These are phyloP conservation scores for Pseudogymnoascus sp. DNA, from an alignment of 2,329 filamentous ascomycete species.

Conservation along the genomic window DNA sequence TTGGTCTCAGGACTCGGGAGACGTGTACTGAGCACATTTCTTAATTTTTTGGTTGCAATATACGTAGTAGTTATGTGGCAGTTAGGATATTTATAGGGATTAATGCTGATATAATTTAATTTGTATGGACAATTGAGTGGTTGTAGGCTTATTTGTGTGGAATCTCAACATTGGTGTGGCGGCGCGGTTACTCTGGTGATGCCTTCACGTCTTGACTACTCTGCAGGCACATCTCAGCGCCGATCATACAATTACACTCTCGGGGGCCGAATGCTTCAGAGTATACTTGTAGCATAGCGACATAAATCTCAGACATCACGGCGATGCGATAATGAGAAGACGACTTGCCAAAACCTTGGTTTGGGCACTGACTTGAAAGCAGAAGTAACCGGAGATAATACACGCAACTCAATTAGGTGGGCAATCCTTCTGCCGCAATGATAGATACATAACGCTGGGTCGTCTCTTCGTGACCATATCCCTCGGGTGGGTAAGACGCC, in stretches of 20 bases:
- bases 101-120: background rate
- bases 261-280: background rate
- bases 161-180: background rate
- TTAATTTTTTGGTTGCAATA: background rate
- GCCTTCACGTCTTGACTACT: background rate
- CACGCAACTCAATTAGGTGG: constrained; percentile 3
- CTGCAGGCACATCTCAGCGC: background rate
- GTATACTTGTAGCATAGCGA: background rate
- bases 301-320: background rate
- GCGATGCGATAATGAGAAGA: background rate
- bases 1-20: background rate
- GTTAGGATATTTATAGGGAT: background rate
- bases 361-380: background rate
- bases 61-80: too few relatives aligned
- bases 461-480: constrained; percentile 6
- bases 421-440: constrained; percentile 4
- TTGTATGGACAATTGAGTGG: background rate
- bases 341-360: background rate
- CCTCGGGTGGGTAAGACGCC: background rate
- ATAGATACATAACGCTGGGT: constrained; percentile 7
- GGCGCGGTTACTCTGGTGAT: background rate
- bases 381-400: background rate
- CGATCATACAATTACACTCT: background rate
- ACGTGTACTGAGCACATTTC: background rate
- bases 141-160: background rate